These are phyloP conservation scores for Ceratocystis colombiana DNA, from an alignment of 2,329 filamentous ascomycete genomes.

Conservation along the genomic window DNA sequence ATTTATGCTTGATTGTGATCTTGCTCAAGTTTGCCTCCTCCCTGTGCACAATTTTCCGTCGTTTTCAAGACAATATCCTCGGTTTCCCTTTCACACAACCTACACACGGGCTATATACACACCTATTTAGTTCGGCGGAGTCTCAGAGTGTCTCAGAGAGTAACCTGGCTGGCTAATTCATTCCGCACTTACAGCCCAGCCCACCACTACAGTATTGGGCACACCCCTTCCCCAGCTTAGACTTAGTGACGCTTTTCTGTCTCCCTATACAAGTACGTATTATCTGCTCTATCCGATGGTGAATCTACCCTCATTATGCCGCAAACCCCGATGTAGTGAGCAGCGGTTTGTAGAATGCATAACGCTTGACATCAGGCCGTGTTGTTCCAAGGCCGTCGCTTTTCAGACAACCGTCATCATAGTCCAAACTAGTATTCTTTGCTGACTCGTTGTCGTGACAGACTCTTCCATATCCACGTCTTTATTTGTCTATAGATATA, in stretches of 20 bases:
- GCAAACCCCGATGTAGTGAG: neutral
- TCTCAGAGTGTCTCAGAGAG: constrained; percentile 10
- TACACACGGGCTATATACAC: neutral
- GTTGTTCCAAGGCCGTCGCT: too few relatives aligned
- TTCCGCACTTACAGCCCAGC: neutral
- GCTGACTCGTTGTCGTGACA: too few relatives aligned
- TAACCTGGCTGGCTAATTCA: neutral
- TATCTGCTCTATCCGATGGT: neutral
- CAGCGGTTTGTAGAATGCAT: neutral
- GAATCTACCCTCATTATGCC: neutral
- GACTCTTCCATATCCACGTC: too few relatives aligned
- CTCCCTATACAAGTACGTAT: neutral
- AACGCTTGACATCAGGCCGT: neutral
- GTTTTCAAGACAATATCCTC: neutral
- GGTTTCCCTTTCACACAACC: neutral
- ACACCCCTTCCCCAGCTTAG: neutral
- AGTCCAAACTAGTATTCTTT: too few relatives aligned
- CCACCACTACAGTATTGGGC: neutral
- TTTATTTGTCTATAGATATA: too few relatives aligned
- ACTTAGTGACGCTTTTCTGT: neutral
- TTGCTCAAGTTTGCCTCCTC: neutral
- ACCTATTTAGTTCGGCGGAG: neutral
- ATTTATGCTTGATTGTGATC: neutral
- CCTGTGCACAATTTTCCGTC: neutral
- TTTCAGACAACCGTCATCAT: too few relatives aligned